phyloP scores from a whole-genome alignment of 164 flowering plant genomes.

The Tetrastigma voinierianum region DNA sequence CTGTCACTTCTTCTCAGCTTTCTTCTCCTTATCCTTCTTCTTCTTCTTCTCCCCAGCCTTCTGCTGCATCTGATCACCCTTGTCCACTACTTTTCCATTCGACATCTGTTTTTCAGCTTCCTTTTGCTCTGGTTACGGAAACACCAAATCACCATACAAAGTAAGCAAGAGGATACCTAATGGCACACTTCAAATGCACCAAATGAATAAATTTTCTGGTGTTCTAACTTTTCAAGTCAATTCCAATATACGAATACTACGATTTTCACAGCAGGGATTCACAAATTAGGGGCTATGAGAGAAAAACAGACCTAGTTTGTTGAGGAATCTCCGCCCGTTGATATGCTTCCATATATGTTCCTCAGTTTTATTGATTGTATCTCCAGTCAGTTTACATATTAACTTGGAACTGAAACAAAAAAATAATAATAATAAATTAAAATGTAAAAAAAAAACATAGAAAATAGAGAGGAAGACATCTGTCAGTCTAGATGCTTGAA shows the following conservation, averaged over 20 bases:
- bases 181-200: too few relatives aligned
- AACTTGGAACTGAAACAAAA: constrained; percentile 62
- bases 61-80: constrained; percentile 22
- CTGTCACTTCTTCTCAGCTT: constrained; percentile 26
- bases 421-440: background rate
- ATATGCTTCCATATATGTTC: constrained; percentile 98
- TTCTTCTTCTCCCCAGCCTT: constrained; percentile 19
- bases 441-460: background rate
- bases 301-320: constrained; percentile 63
- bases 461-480: background rate
- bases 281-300: too few relatives aligned
- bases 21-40: constrained; percentile 24
- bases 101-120: constrained; percentile 41
- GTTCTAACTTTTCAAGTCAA: too few relatives aligned
- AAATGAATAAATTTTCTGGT: too few relatives aligned
- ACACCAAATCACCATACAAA: background rate
- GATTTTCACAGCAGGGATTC: too few relatives aligned
- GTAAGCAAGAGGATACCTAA: too few relatives aligned
- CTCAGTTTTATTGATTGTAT: constrained; percentile 78
- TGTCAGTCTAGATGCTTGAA: too few relatives aligned
- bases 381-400: constrained; percentile 83
- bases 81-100: constrained; percentile 19
- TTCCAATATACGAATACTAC: too few relatives aligned
- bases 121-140: constrained; percentile 49
- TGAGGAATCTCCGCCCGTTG: constrained; percentile 77